These are phyloP conservation scores for Beauveria brongniartii DNA, from an alignment of 2,329 filamentous ascomycete species.

Conservation along the genomic window DNA sequence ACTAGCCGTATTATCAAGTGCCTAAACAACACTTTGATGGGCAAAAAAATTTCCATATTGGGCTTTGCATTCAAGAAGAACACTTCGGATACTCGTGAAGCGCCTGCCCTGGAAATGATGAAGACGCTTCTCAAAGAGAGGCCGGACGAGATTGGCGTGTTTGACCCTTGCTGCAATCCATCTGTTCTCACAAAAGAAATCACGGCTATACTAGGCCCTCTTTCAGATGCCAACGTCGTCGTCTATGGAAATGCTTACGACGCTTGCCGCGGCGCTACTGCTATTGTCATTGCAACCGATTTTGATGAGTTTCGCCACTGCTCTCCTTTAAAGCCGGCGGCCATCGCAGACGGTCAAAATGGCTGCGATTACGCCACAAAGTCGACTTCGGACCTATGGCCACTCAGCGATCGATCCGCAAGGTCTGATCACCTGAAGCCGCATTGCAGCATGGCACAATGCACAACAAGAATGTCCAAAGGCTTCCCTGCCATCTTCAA, in stretches of 20 bases:
- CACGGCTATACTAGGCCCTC: constrained; percentile 31
- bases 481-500: too few relatives aligned
- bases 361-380: too few relatives aligned
- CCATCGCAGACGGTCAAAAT: too few relatives aligned
- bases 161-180: constrained; percentile 55
- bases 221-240: constrained; percentile 27
- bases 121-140: constrained; percentile 56
- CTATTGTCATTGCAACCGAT: not conserved
- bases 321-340: too few relatives aligned
- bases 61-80: constrained; percentile 77
- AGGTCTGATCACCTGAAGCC: too few relatives aligned
- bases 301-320: too few relatives aligned
- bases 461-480: too few relatives aligned
- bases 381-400: too few relatives aligned
- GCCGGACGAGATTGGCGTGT: constrained; percentile 57
- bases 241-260: not conserved
- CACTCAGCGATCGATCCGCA: too few relatives aligned
- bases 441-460: too few relatives aligned
- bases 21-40: constrained; percentile 59
- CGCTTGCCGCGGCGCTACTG: not conserved
- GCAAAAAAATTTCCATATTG: constrained; percentile 64
- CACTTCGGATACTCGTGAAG: constrained; percentile 67
- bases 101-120: constrained; percentile 60
- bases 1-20: constrained; percentile 55
- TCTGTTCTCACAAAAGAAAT: constrained; percentile 44